phyloP scores from a whole-genome alignment of 2,329 filamentous ascomycete genomes.

The Nemania abortiva region DNA sequence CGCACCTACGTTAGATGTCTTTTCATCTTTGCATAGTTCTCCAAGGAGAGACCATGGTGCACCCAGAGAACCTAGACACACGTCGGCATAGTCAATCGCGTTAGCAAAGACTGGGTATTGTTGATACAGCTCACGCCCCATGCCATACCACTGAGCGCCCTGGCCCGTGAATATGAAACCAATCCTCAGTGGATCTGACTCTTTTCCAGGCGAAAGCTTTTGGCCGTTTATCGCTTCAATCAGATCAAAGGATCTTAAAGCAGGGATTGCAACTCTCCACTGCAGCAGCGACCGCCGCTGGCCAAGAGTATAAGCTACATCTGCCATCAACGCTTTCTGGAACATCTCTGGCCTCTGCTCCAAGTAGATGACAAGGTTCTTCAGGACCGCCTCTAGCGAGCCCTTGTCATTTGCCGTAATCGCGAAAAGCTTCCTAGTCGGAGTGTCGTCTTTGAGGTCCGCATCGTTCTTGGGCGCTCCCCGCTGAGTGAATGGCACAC shows the following conservation, averaged over 20 bases:
- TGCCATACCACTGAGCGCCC: slow-evolving; percentile 57
- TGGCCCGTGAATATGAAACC: slow-evolving; percentile 60
- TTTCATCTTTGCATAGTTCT: slow-evolving; percentile 53
- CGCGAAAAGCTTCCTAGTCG: slow-evolving; percentile 57
- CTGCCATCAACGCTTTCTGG: slow-evolving; percentile 58
- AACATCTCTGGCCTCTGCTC: slow-evolving; percentile 59
- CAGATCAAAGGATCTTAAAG: slow-evolving; percentile 59
- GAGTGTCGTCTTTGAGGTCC: slow-evolving; percentile 51
- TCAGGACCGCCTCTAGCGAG: slow-evolving; percentile 53
- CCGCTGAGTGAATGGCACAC: slow-evolving; percentile 53
- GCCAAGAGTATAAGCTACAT: slow-evolving; percentile 63
- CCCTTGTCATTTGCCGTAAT: slow-evolving; percentile 58
- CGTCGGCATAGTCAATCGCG: slow-evolving; percentile 54
- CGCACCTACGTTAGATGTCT: slow-evolving; percentile 53
- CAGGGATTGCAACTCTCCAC: slow-evolving; percentile 59
- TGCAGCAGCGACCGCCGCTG: slow-evolving; percentile 59
- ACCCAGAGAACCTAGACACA: slow-evolving; percentile 49
- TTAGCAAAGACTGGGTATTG: slow-evolving; percentile 54
- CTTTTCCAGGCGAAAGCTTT: slow-evolving; percentile 53
- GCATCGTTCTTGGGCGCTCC: slow-evolving; percentile 50
- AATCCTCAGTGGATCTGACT: slow-evolving; percentile 52
- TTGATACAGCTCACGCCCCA: slow-evolving; percentile 57
- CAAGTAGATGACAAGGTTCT: slow-evolving; percentile 57
- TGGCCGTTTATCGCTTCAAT: slow-evolving; percentile 58
- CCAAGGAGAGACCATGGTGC: slow-evolving; percentile 54